These are phyloP conservation scores for Mayamaea pseudoterrestris DNA, from an alignment of 108 stramenopile genomes.

Conservation along the genomic window DNA sequence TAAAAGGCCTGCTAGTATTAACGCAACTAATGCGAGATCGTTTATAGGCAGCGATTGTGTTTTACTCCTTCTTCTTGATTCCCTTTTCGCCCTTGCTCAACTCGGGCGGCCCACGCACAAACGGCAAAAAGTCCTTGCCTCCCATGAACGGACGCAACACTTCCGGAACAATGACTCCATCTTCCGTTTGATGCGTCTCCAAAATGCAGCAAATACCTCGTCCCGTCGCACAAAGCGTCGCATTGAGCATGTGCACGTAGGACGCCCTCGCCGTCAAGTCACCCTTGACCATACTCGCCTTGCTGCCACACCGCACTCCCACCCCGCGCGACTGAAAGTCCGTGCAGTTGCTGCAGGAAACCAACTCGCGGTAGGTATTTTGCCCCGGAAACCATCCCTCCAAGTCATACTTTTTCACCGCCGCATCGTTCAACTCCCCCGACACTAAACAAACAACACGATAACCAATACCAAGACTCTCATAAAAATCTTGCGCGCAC, in stretches of 20 bases:
- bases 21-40: too few relatives aligned
- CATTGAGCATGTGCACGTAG: slow-evolving; percentile 96
- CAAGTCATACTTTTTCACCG: slow-evolving; percentile 97
- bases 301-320: slow-evolving; percentile 83
- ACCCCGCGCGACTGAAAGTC: slow-evolving; percentile 97
- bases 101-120: slow-evolving; percentile 84
- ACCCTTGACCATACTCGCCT: slow-evolving; percentile 46
- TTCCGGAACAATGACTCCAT: slow-evolving; percentile 91
- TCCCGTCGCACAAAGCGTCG: slow-evolving; percentile 95
- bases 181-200: slow-evolving; percentile 94
- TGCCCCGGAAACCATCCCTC: slow-evolving; percentile 99
- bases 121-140: slow-evolving; percentile 96
- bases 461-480: slow-evolving; percentile 90
- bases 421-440: slow-evolving; percentile 96
- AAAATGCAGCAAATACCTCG: slow-evolving; percentile 96
- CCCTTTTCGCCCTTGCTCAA: slow-evolving; percentile 74
- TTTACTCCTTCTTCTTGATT: slow-evolving; percentile 30
- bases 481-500: slow-evolving; percentile 95
- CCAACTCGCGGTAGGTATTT: slow-evolving; percentile 93
- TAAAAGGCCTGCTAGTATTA: too few relatives aligned
- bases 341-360: slow-evolving; percentile 98
- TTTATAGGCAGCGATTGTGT: not conserved
- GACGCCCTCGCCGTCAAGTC: slow-evolving; percentile 60
- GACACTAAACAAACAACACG: slow-evolving; percentile 96
- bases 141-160: slow-evolving; percentile 97